Percentiles rank a stretch among this genome's conserved stretches.
phyloP scores from a whole-genome alignment of 768 basidiomycete genomes.

The Pholiota molesta region DNA sequence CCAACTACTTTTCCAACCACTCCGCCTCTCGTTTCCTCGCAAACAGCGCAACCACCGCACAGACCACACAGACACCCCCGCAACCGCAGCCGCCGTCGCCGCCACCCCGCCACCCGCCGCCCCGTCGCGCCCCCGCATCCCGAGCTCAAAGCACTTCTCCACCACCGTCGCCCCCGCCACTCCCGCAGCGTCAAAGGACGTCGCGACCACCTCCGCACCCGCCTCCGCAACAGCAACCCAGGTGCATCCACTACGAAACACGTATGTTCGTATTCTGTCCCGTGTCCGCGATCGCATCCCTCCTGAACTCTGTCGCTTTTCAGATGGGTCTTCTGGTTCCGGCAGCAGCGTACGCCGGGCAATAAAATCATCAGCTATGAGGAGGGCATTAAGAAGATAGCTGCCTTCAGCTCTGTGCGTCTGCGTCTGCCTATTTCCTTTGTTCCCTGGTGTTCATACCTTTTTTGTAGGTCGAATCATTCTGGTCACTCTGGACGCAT shows the following conservation, averaged over 20 bases:
- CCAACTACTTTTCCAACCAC: slow-evolving; percentile 84
- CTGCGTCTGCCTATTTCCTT: slow-evolving; percentile 4
- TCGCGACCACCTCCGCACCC: slow-evolving; percentile 33
- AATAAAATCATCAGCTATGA: slow-evolving; percentile 92
- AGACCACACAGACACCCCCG: slow-evolving; percentile 26
- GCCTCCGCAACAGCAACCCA: slow-evolving; percentile 36
- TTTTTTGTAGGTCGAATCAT: slow-evolving; percentile 79
- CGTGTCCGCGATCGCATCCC: slow-evolving; percentile 28
- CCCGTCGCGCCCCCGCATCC: slow-evolving; percentile 46
- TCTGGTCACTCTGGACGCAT: slow-evolving; percentile 94
- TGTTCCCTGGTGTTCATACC: slow-evolving; percentile 10
- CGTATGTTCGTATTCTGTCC: slow-evolving; percentile 73
- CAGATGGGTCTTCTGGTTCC: slow-evolving; percentile 93
- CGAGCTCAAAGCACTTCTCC: slow-evolving; percentile 76
- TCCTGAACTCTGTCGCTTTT: slow-evolving; percentile 22
- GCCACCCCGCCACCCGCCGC: slow-evolving; percentile 24
- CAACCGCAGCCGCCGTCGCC: slow-evolving; percentile 26
- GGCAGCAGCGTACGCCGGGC: slow-evolving; percentile 87
- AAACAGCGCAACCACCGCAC: slow-evolving; percentile 34
- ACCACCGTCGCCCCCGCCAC: slow-evolving; percentile 44
- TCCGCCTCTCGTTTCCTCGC: slow-evolving; percentile 73
- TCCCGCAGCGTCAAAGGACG: slow-evolving; percentile 45
- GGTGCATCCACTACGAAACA: slow-evolving; percentile 81
- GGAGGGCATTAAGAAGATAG: slow-evolving; percentile 92
- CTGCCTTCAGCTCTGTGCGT: slow-evolving; percentile 85